A percentile compares a stretch with the other conserved stretches of the same genome.
Conservation (phyloP, 169 alveolate genomes). For the Cyclospora cayetanensis region DNA sequence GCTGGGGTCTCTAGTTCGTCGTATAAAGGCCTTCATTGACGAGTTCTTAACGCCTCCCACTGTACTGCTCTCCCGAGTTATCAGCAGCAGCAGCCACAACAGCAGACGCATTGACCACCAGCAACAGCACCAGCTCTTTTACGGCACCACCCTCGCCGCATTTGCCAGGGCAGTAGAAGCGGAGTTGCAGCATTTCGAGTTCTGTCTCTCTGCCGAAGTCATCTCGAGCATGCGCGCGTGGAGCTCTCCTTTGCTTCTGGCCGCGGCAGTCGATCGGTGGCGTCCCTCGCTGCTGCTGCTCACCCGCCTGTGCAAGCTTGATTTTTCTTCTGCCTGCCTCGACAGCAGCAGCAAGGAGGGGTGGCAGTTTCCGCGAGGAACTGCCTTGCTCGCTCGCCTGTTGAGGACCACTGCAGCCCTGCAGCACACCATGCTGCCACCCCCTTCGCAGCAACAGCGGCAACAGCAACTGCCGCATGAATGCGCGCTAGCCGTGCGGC, state of each 20-base stretch:
- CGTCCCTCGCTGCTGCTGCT: neutral
- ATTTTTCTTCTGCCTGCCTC: neutral
- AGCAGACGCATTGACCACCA: too few species aligned
- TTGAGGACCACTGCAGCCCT: neutral
- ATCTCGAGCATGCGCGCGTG: neutral
- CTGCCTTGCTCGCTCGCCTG: neutral
- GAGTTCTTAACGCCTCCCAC: neutral
- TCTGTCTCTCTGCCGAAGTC: neutral
- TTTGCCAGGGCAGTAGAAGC: neutral
- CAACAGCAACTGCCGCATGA: neutral
- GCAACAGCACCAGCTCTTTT: neutral
- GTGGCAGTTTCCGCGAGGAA: neutral
- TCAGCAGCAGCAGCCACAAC: too few species aligned
- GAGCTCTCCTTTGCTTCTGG: neutral
- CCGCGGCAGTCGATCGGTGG: neutral
- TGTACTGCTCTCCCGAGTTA: neutral
- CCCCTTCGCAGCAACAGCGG: neutral
- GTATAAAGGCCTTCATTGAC: neutral
- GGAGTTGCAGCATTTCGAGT: neutral
- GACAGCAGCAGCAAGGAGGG: neutral
- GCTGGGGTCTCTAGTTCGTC: neutral
- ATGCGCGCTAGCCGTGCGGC: neutral
- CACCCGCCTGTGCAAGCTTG: neutral
- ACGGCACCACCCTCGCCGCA: neutral
- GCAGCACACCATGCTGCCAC: neutral